Evolutionary conservation across 1,284 basidiomycete genomes (phyloP).

Genomic region (Cutaneotrichosporon mucoides): DNA sequence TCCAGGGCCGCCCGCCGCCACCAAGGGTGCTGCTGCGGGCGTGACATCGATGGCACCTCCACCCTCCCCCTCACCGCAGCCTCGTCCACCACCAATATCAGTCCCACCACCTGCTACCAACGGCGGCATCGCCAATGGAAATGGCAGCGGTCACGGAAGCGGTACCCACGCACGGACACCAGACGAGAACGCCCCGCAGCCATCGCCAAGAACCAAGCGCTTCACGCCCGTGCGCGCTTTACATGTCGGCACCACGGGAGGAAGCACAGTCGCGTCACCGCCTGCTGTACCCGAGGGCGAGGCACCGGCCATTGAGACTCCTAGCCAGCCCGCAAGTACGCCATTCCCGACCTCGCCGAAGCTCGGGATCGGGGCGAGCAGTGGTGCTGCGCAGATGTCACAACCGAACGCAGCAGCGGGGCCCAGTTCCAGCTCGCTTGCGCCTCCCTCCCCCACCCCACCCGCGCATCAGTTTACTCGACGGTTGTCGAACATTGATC

Average conservation of each 20-base stretch:
- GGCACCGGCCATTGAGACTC: no score
- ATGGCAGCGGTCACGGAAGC: not conserved
- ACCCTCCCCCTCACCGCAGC: not conserved
- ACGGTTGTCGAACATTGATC: slow-evolving; percentile 7
- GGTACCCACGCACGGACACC: not conserved
- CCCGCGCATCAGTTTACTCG: not conserved
- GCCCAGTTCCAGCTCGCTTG: not conserved
- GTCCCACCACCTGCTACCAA: not conserved
- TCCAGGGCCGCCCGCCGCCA: not conserved
- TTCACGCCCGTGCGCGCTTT: slow-evolving; percentile 1
- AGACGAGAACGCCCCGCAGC: not conserved
- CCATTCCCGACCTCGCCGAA: slow-evolving; percentile 70
- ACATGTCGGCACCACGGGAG: not conserved
- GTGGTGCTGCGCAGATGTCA: no score
- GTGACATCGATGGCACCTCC: not conserved
- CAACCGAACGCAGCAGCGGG: no score
- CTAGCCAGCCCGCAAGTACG: no score
- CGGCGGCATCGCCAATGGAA: not conserved
- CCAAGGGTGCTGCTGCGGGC: not conserved
- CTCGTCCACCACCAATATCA: not conserved
- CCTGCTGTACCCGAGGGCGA: not conserved
- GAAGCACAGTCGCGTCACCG: no score
- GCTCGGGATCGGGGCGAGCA: slow-evolving; percentile 52
- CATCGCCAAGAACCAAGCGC: not conserved
- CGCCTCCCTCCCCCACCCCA: not conserved